These are phyloP conservation scores for Podospora pseudoanserina DNA, from an alignment of 495 filamentous ascomycete species.

Conservation along the genomic window DNA sequence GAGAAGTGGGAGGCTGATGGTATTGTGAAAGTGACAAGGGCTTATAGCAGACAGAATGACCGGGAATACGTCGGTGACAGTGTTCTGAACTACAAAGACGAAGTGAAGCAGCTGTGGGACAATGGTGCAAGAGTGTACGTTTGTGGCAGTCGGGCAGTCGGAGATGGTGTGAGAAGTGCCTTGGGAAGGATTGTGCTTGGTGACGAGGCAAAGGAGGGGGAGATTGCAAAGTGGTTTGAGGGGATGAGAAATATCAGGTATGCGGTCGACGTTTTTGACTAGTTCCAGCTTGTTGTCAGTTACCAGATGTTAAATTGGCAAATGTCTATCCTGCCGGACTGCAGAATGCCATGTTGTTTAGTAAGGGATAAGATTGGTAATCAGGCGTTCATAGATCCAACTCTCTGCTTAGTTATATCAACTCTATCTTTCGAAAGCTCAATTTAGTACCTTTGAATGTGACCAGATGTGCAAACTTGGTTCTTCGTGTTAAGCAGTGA, in stretches of 20 bases:
- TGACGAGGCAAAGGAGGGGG: conserved; percentile 37
- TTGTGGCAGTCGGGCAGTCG: conserved; percentile 61
- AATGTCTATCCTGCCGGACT: no score
- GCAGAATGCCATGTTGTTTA: no score
- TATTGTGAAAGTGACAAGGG: conserved; percentile 55
- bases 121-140: conserved; percentile 62
- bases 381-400: no score
- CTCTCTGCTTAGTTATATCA: no score
- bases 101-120: conserved; percentile 53
- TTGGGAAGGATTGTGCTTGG: conserved; percentile 44
- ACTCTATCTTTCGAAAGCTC: no score
- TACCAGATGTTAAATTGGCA: no score
- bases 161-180: conserved; percentile 52
- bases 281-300: no score
- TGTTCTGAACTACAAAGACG: conserved; percentile 50
- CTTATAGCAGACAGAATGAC: conserved; percentile 49
- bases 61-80: conserved; percentile 62
- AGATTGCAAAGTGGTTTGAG: conserved; percentile 51
- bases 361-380: no score
- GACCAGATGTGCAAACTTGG: no score
- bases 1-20: conserved; percentile 54
- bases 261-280: conserved; percentile 67
- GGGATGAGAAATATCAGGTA: conserved; percentile 57
- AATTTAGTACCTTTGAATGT: no score
- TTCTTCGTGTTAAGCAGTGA: no score